Base-by-base conservation (phyloP, 2,329 filamentous ascomycete genomes). In the Neocucurbitaria cava region DNA sequence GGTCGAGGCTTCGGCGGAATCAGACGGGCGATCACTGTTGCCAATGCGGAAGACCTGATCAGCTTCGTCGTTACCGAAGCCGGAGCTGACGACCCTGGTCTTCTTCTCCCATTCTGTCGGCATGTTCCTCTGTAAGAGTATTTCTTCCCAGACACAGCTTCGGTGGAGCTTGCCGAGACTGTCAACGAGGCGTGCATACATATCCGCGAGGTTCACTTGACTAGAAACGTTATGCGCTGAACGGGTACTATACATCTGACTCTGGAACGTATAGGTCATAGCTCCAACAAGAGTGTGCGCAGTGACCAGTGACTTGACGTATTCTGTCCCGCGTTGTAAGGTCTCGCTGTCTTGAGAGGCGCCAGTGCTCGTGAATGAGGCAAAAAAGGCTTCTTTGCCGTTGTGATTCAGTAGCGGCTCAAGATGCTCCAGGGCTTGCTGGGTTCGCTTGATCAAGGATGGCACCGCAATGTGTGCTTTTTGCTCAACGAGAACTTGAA, bases 61-160 rank as follows among this genome's bases (percentile, higher is more conserved):
- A 20, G 76, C 76, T 55, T 78, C 76, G 30, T 72, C 67, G 9
- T 70, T 70, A 40, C 74, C 74, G 52, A 77, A 75, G 7, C 74
- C 72, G 24, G 70, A 69, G 48, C 73, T 74, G 50, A 73, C 73
- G 33, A 81, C 76, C 23, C 78, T 75, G 11, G 79, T 80, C 36
- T 76, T 73, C 43, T 77, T 75, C 56, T 78, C 78, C 88, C 88
- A 90, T 54, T 87, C 81, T 33, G 87, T 83, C 1, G 94, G 92
- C 44, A 96, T 88, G 47, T 85, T 82, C 46, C 86, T 87, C 61
- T 89, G 85, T 40, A 97, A 80, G 0, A 88, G 80, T 31, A 93
- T 89, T 61, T 96, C 90, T 74, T 99, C 94, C 75, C 88, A 89
- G n/a, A 96, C 83, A 54, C 92, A 90, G 47, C 89, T 88, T 38